Evolutionary conservation across 495 filamentous ascomycete genomes (phyloP).

Genomic region (Aspergillus affinis): DNA sequence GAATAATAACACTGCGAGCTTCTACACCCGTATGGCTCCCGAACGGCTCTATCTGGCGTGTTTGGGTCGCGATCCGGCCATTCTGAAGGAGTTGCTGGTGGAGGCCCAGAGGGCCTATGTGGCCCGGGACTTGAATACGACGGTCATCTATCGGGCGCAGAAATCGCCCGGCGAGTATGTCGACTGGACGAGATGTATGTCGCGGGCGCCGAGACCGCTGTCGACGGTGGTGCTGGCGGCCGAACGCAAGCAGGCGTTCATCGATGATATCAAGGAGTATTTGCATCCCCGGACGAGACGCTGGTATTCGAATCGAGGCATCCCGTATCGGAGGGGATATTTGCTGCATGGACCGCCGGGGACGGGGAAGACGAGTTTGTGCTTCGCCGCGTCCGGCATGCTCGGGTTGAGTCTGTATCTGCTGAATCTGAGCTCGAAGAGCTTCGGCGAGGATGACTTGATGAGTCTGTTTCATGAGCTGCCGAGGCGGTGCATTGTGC

Average conservation of each 20-base stretch:
- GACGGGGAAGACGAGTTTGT: conserved; percentile 54
- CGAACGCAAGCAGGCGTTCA: conserved; percentile 66
- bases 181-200: conserved; percentile 65
- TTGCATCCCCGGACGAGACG: conserved; percentile 67
- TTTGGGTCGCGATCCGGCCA: conserved; percentile 63
- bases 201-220: conserved; percentile 73
- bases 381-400: conserved; percentile 45
- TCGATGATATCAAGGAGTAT: conserved; percentile 86
- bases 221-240: conserved; percentile 81
- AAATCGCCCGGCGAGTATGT: conserved; percentile 32
- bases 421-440: conserved; percentile 44
- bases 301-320: conserved; percentile 77
- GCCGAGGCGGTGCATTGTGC: conserved; percentile 44
- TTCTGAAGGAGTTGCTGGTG: conserved; percentile 64
- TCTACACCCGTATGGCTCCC: conserved; percentile 32
- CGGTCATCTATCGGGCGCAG: conserved; percentile 63
- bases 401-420: conserved; percentile 48
- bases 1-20: conserved; percentile 23
- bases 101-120: conserved; percentile 61
- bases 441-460: conserved; percentile 64
- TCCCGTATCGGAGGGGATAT: conserved; percentile 50
- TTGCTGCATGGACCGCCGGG: conserved; percentile 50
- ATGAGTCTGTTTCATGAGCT: conserved; percentile 64
- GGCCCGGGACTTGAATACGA: conserved; percentile 59
- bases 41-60: conserved; percentile 65